Evolutionary conservation across 306 rosid genomes (phyloP).

Genomic region (Benincasa hispida): DNA sequence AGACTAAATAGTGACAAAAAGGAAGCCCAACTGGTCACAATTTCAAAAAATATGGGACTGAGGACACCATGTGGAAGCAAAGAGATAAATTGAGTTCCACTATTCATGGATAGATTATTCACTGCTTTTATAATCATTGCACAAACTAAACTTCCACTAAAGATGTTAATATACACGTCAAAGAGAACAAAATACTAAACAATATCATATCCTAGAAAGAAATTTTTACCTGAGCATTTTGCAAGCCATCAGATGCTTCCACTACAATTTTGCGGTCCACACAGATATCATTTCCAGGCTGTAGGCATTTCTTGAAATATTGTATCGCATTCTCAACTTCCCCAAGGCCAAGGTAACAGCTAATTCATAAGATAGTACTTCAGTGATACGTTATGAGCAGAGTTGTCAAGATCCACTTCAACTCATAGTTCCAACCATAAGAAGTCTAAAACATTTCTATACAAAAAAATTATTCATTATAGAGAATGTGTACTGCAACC

Average conservation of each 20-base stretch:
- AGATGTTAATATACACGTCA: not conserved
- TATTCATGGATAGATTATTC: not conserved
- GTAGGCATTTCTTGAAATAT: slow-evolving; percentile 75
- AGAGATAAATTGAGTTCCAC: not conserved
- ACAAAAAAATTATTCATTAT: not conserved
- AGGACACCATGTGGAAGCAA: not conserved
- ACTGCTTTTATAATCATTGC: not conserved
- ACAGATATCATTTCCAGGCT: slow-evolving; percentile 51
- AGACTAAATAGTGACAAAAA: not conserved
- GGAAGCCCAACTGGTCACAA: not conserved
- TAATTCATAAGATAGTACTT: slow-evolving; percentile 11
- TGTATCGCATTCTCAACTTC: slow-evolving; percentile 66
- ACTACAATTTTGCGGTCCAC: slow-evolving; percentile 73
- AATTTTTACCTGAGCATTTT: slow-evolving; percentile 59
- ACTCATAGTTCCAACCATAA: not conserved
- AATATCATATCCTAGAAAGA: not conserved
- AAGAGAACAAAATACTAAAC: not conserved
- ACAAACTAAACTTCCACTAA: not conserved
- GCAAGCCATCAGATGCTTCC: slow-evolving; percentile 95
- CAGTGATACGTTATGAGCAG: not conserved
- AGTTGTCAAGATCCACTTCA: not conserved
- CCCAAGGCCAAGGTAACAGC: slow-evolving; percentile 87
- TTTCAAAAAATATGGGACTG: not conserved
- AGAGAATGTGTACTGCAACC: not conserved
- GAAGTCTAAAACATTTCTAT: not conserved